Evolutionary conservation across 2,329 filamentous ascomycete genomes (phyloP).

Genomic region (Leptographium lundbergii): DNA sequence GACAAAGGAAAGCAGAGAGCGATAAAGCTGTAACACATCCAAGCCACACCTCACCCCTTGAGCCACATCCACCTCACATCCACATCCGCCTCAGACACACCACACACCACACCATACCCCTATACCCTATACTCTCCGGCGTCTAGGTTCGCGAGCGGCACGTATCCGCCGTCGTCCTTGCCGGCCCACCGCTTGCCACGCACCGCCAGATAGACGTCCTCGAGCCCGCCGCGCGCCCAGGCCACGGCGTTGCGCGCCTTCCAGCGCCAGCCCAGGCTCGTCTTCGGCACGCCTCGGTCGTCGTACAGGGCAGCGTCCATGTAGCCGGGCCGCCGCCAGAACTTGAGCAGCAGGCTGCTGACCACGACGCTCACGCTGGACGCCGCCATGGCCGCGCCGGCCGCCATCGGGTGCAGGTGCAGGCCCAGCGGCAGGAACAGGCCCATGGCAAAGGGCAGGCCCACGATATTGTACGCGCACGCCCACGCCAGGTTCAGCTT

Average conservation of each 20-base stretch:
- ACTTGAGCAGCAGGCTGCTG: slow-evolving; percentile 70
- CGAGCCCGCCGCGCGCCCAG: slow-evolving; percentile 25
- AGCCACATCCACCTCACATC: no score
- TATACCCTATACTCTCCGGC: slow-evolving; percentile 2
- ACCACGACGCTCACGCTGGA: slow-evolving; percentile 84
- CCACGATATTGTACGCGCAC: slow-evolving; percentile 82
- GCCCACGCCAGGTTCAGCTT: slow-evolving; percentile 90
- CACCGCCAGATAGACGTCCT: slow-evolving; percentile 19
- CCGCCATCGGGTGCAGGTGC: slow-evolving; percentile 85
- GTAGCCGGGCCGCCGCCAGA: slow-evolving; percentile 76
- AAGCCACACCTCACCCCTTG: no score
- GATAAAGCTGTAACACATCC: no score
- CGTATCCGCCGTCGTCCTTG: slow-evolving; percentile 42
- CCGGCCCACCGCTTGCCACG: slow-evolving; percentile 19
- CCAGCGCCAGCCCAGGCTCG: slow-evolving; percentile 28
- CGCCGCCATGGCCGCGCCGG: slow-evolving; percentile 84
- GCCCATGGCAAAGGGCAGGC: slow-evolving; percentile 93
- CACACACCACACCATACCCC: no score
- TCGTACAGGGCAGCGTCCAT: slow-evolving; percentile 62
- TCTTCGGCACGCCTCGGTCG: slow-evolving; percentile 30
- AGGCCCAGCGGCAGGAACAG: slow-evolving; percentile 82
- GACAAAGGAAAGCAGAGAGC: no score
- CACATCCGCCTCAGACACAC: no score
- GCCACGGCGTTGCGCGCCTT: slow-evolving; percentile 21
- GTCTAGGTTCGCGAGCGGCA: slow-evolving; percentile 43